Evolutionary conservation across 805 yeast genomes (phyloP).

Genomic region (Pichia occidentalis): DNA sequence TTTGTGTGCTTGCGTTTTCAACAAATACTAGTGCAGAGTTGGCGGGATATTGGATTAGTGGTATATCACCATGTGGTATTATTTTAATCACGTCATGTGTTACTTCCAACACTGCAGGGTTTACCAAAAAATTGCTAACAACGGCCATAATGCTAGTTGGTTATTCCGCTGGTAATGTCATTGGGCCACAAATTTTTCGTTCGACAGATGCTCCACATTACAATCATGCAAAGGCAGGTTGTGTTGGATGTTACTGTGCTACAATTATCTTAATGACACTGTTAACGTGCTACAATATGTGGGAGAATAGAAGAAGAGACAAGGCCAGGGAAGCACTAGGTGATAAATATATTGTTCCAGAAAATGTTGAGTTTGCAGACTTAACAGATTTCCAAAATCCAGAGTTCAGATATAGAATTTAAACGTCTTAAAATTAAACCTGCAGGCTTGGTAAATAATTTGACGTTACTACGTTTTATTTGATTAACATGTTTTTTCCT

Average conservation of each 20-base stretch:
- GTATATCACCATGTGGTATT: slow-evolving; percentile 18
- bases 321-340: slow-evolving; percentile 14
- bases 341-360: slow-evolving; percentile 26
- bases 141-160: slow-evolving; percentile 38
- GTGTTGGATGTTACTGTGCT: slow-evolving; percentile 34
- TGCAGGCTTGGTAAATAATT: too few relatives aligned
- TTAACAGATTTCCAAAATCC: slow-evolving; percentile 2
- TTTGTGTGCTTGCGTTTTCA: slow-evolving; percentile 11
- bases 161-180: slow-evolving; percentile 42
- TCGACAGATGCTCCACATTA: slow-evolving; percentile 39
- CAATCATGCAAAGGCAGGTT: slow-evolving; percentile 39
- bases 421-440: too few relatives aligned
- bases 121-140: slow-evolving; percentile 42
- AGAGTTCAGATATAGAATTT: slow-evolving; percentile 4
- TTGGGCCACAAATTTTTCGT: slow-evolving; percentile 51
- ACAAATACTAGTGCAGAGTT: slow-evolving; percentile 6
- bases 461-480: too few relatives aligned
- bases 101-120: slow-evolving; percentile 36
- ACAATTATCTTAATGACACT: slow-evolving; percentile 36
- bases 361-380: slow-evolving; percentile 31
- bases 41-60: slow-evolving; percentile 8
- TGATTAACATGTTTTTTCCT: background rate
- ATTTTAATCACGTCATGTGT: slow-evolving; percentile 19
- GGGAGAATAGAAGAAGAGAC: slow-evolving; percentile 28
- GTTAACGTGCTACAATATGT: slow-evolving; percentile 29